Evolutionary conservation across 2,329 filamentous ascomycete species (phyloP).

Genomic region (Fragosphaeria purpurea): DNA sequence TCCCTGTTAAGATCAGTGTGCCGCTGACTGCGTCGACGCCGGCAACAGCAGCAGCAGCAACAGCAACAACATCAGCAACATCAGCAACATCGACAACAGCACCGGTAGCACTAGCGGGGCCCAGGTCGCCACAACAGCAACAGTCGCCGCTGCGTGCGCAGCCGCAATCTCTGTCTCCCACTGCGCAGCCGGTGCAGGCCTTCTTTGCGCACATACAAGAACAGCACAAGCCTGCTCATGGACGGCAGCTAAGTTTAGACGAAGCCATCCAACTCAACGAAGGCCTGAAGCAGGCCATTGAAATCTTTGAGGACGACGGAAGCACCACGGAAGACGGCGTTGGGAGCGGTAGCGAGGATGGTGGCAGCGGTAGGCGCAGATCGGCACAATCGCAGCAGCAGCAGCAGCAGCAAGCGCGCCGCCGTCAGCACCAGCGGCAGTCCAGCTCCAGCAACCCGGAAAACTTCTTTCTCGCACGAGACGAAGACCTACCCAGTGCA

Average conservation of each 20-base stretch:
- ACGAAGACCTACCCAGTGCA: slow-evolving; percentile 35
- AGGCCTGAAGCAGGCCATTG: slow-evolving; percentile 48
- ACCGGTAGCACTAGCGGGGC: not conserved
- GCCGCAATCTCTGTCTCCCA: not conserved
- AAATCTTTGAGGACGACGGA: slow-evolving; percentile 50
- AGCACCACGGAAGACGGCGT: slow-evolving; percentile 19
- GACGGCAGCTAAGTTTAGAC: slow-evolving; percentile 38
- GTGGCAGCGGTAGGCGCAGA: not conserved
- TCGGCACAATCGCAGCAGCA: not conserved
- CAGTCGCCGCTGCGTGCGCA: slow-evolving; percentile 1
- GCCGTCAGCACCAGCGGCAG: slow-evolving; percentile 14
- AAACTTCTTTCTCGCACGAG: slow-evolving; percentile 8
- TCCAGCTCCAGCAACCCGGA: slow-evolving; percentile 26
- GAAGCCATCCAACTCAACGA: slow-evolving; percentile 45
- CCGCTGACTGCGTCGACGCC: slow-evolving; percentile 10
- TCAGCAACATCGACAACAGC: slow-evolving; percentile 3
- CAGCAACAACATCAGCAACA: slow-evolving; percentile 5
- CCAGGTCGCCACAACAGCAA: slow-evolving; percentile 6
- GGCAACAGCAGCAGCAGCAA: not conserved
- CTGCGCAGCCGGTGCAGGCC: slow-evolving; percentile 2
- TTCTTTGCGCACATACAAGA: slow-evolving; percentile 13
- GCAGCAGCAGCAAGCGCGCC: not conserved
- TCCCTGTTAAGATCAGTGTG: slow-evolving; percentile 47
- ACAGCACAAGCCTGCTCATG: slow-evolving; percentile 15
- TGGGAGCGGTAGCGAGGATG: slow-evolving; percentile 10